These are phyloP conservation scores for Ogataea pini DNA, from an alignment of 805 yeast genomes.

Conservation along the genomic window DNA sequence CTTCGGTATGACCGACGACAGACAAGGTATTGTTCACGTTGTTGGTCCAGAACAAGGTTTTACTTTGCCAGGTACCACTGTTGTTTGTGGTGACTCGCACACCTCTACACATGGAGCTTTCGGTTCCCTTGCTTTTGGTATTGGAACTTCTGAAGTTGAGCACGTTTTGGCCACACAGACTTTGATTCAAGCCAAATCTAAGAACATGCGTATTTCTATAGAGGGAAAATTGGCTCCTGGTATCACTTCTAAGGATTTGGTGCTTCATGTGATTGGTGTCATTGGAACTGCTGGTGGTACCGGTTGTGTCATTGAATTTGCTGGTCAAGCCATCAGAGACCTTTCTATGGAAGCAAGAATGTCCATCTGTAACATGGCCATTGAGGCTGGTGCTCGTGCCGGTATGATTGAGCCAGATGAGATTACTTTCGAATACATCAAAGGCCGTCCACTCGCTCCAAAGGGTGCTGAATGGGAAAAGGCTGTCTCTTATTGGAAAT, in stretches of 20 bases:
- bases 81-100: slow-evolving; percentile 98
- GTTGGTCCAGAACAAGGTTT: slow-evolving; percentile 99
- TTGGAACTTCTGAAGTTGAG: slow-evolving; percentile 98
- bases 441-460: slow-evolving; percentile 95
- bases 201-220: slow-evolving; percentile 89
- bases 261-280: slow-evolving; percentile 90
- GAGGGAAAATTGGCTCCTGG: slow-evolving; percentile 85
- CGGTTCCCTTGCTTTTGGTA: slow-evolving; percentile 96
- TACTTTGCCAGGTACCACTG: slow-evolving; percentile 97
- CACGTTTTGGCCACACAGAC: slow-evolving; percentile 98
- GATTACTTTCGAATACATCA: slow-evolving; percentile 80
- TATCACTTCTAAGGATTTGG: slow-evolving; percentile 93
- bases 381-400: slow-evolving; percentile 99
- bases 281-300: slow-evolving; percentile 99
- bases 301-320: slow-evolving; percentile 94
- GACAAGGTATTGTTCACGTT: slow-evolving; percentile 98
- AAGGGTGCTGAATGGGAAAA: slow-evolving; percentile 93
- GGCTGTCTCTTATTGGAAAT: slow-evolving; percentile 88
- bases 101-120: slow-evolving; percentile 99
- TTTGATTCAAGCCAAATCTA: slow-evolving; percentile 88
- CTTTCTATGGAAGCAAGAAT: slow-evolving; percentile 96
- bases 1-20: slow-evolving; percentile 90
- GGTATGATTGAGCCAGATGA: slow-evolving; percentile 99
- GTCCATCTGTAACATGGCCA: slow-evolving; percentile 99
- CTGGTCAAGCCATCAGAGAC: slow-evolving; percentile 89